Base-by-base conservation (phyloP, 495 filamentous ascomycete genomes). In the Oleoguttula mirabilis region DNA sequence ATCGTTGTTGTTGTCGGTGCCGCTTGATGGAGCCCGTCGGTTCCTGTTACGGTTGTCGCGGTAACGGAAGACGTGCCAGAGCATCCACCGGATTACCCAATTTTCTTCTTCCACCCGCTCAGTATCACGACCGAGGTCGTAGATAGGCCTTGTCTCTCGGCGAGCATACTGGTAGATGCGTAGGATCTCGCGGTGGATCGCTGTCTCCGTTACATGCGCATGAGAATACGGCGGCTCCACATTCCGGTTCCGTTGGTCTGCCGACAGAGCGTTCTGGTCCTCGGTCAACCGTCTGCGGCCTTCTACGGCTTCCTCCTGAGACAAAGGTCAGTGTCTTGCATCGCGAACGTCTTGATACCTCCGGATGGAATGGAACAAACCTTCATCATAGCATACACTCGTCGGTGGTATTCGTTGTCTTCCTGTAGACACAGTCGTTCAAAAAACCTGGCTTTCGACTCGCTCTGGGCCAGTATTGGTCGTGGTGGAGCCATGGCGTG, bases 11-110 rank as follows among this genome's bases (percentile, higher is more conserved):
- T 39, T 25, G 27, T 24, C 27, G 23, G 14, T 21, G 15, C 36
- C 32, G 10, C 20, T 36, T 5, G 42, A 40, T 1, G 35, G 15
- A n/a, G 23, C 32, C 21, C 35, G 36, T 16, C 44, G 43, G 27
- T 51, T 39, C 16, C 41, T 20, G 39, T 57, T 51, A 19, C 60
- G 50, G 36, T 57, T 59, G 47, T 64, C 59, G 12, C 55, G 59
- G 35, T 61, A 55, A n/a, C 60, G 59, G 40, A 64, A 64, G 25
- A 60, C 55, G 45, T 64, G 60, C 59, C 59, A 64, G 5, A 64
- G 51, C 35, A 48, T 55, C 60, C 60, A 64, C 1, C 50, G 39
- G 23, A 57, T 57, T 0, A 62, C 55, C 60, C 60, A 64, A 31
- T 64, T 64, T 16, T 64, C 60, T 36, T 60, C 51, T 21, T 59